phyloP scores from a whole-genome alignment of 768 basidiomycete species.

The Calocybe cyanea region DNA sequence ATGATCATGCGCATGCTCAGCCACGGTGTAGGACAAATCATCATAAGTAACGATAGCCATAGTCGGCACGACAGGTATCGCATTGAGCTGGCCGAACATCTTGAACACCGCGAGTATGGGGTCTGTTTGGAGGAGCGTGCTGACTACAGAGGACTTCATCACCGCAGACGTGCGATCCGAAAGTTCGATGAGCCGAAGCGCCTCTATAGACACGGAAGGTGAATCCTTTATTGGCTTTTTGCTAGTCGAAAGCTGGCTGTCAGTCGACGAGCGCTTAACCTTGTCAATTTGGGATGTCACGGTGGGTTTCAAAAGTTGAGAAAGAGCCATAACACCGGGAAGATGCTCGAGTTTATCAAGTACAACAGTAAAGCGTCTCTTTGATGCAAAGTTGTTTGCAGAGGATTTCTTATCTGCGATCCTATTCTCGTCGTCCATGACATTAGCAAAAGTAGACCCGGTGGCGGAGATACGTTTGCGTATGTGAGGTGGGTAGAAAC shows the following conservation, averaged over 20 bases:
- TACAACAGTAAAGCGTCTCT: constrained; percentile 69
- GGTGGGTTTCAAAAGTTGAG: constrained; percentile 67
- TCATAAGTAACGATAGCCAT: constrained; percentile 77
- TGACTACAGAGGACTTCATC: constrained; percentile 74
- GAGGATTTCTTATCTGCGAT: constrained; percentile 7
- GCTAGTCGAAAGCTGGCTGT: constrained; percentile 1
- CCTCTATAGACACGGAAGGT: constrained; percentile 52
- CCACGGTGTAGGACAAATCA: constrained; percentile 65
- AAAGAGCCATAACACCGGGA: constrained; percentile 85
- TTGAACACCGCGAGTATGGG: constrained; percentile 70
- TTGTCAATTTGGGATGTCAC: background rate
- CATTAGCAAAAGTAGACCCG: constrained; percentile 45
- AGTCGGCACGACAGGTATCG: constrained; percentile 57
- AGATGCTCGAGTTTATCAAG: constrained; percentile 89
- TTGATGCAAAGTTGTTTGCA: constrained; percentile 4
- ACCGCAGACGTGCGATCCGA: constrained; percentile 86
- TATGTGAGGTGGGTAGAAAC: constrained; percentile 61
- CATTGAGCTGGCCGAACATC: constrained; percentile 72
- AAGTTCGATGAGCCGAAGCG: constrained; percentile 81
- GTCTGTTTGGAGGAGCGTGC: constrained; percentile 67
- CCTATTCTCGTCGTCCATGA: constrained; percentile 33
- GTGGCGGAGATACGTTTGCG: constrained; percentile 46
- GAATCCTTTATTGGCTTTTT: constrained; percentile 5
- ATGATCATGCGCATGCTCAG: constrained; percentile 56
- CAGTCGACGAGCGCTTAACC: constrained; percentile 12